Evolutionary conservation across 169 alveolate genomes (phyloP).

Genomic region (Blepharisma undulans): DNA sequence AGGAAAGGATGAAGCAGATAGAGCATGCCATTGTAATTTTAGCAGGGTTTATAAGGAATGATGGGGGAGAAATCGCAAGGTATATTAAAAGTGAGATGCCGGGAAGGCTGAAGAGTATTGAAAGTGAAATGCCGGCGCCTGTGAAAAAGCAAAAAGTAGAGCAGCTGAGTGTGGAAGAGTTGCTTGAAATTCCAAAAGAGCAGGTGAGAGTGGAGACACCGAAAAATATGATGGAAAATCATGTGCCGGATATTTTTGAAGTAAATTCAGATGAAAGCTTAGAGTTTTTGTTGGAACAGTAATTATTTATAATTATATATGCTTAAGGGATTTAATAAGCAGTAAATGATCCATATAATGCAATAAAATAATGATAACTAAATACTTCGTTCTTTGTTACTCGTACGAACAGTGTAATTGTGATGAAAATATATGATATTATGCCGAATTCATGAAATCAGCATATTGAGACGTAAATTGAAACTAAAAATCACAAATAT

Average conservation of each 20-base stretch:
- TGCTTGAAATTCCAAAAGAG: not conserved
- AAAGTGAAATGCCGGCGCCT: not conserved
- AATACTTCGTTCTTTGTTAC: too few species aligned
- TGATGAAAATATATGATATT: too few species aligned
- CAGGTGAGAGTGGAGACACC: not conserved
- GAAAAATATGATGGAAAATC: not conserved
- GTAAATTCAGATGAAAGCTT: not conserved
- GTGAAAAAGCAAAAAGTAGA: not conserved
- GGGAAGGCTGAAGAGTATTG: not conserved
- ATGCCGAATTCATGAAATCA: too few species aligned
- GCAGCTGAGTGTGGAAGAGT: not conserved
- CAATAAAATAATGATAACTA: too few species aligned
- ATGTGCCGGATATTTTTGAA: not conserved
- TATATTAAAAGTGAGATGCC: not conserved
- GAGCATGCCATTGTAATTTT: not conserved
- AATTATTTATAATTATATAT: too few species aligned
- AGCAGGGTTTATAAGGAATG: not conserved
- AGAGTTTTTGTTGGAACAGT: not conserved
- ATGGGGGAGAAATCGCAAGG: not conserved
- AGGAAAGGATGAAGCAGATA: not conserved
- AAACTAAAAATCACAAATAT: too few species aligned
- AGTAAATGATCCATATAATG: too few species aligned
- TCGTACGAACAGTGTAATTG: too few species aligned
- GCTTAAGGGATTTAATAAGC: too few species aligned
- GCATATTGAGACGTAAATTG: too few species aligned